A percentile compares a stretch with the other conserved stretches of the same genome.
Evolutionary conservation across 164 flowering plant genomes (phyloP).

Genomic region (Liquidambar formosana): DNA sequence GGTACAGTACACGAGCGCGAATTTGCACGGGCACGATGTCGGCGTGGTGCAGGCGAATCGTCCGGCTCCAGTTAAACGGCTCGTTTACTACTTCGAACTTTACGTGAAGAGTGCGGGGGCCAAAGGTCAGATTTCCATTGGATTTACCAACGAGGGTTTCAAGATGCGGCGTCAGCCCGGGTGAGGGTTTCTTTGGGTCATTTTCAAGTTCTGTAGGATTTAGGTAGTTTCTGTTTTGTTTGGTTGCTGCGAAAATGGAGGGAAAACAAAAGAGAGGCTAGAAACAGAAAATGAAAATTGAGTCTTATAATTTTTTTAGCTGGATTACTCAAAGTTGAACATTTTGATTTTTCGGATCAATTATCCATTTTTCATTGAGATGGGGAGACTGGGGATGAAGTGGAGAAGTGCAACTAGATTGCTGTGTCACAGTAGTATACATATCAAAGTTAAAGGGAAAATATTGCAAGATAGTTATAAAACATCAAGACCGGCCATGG

Average conservation of each 20-base stretch:
- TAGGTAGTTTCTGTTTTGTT: constrained; percentile 6
- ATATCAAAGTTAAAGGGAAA: too few relatives aligned
- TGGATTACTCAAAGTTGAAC: too few relatives aligned
- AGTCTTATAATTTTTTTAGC: background rate
- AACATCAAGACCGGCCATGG: too few relatives aligned
- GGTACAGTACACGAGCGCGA: constrained; percentile 60
- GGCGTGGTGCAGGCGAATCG: constrained; percentile 86
- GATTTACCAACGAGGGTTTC: constrained; percentile 68
- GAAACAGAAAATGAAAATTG: background rate
- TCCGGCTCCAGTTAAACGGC: constrained; percentile 70
- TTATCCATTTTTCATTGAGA: too few relatives aligned
- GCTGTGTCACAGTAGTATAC: too few relatives aligned
- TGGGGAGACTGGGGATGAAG: too few relatives aligned
- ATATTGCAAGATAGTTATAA: too few relatives aligned
- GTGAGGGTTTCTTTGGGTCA: constrained; percentile 45
- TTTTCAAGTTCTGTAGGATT: too few relatives aligned
- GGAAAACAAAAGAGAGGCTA: background rate
- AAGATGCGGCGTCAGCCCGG: constrained; percentile 93
- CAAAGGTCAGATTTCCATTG: constrained; percentile 85
- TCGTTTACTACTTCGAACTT: constrained; percentile 89
- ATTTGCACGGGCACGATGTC: constrained; percentile 88
- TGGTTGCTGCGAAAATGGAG: background rate
- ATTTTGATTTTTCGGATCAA: too few relatives aligned
- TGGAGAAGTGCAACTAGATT: too few relatives aligned
- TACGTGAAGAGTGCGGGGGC: constrained; percentile 77